These are phyloP conservation scores for Phytopythium helicoides DNA, from an alignment of 352 stramenopile species.

Conservation along the genomic window DNA sequence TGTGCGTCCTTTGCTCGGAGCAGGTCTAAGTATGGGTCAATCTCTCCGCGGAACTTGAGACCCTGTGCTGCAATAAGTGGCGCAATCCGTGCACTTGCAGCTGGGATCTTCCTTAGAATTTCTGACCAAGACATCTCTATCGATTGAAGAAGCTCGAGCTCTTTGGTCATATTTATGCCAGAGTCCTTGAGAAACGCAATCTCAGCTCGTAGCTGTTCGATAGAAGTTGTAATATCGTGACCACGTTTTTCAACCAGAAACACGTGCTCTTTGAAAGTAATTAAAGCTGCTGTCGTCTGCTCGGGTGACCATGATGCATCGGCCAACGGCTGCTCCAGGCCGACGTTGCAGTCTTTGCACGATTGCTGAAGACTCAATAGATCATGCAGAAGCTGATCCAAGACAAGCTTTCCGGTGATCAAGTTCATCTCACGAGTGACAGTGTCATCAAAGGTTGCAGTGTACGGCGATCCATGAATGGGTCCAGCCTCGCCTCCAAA, in stretches of 20 bases:
- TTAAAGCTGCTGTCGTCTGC: conserved; percentile 59
- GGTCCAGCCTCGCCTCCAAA: conserved; percentile 86
- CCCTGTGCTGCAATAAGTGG: conserved; percentile 60
- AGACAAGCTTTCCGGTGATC: conserved; percentile 77
- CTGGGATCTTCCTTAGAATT: conserved; percentile 59
- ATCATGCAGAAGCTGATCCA: conserved; percentile 69
- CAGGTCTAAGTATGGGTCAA: conserved; percentile 80
- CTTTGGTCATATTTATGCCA: conserved; percentile 48
- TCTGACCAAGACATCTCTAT: conserved; percentile 66
- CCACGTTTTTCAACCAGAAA: conserved; percentile 78
- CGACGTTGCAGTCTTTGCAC: conserved; percentile 67
- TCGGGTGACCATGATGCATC: conserved; percentile 57
- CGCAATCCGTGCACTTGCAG: conserved; percentile 61
- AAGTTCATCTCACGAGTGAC: conserved; percentile 81
- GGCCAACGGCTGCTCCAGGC: conserved; percentile 65
- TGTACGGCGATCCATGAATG: conserved; percentile 92
- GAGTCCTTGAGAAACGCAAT: conserved; percentile 66
- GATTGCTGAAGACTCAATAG: conserved; percentile 58
- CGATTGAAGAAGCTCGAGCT: conserved; percentile 45
- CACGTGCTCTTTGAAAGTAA: conserved; percentile 74
- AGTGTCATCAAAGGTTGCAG: conserved; percentile 68
- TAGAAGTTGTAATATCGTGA: conserved; percentile 52
- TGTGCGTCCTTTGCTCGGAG: conserved; percentile 58
- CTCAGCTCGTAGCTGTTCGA: conserved; percentile 66
- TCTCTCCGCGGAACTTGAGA: conserved; percentile 66